Percentiles rank a stretch among this genome's conserved stretches.
phyloP scores from a whole-genome alignment of 2,329 filamentous ascomycete genomes.

The Aspergillus texensis region DNA sequence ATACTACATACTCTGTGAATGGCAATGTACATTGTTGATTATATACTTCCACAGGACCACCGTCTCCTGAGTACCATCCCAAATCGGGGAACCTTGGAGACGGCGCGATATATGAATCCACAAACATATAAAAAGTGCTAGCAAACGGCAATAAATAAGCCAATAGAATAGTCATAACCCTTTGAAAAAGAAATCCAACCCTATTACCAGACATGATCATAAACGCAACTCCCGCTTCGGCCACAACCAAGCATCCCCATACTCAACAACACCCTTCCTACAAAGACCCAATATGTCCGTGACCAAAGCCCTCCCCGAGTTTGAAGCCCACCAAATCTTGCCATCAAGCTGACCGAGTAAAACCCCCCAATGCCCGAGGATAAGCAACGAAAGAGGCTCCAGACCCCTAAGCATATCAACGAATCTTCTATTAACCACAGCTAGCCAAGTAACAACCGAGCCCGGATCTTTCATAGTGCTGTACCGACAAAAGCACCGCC shows the following conservation, averaged over 20 bases:
- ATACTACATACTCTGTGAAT: too few species aligned
- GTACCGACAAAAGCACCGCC: not conserved
- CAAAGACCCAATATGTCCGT: not conserved
- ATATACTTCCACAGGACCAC: too few species aligned
- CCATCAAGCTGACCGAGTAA: slow-evolving; percentile 25
- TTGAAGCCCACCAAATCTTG: slow-evolving; percentile 30
- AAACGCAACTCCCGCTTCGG: not conserved
- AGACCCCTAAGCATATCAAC: slow-evolving; percentile 20
- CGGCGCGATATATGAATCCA: not conserved
- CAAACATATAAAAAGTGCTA: not conserved
- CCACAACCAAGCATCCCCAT: not conserved
- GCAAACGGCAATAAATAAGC: not conserved
- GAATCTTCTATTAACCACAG: slow-evolving; percentile 25
- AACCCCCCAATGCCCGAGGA: slow-evolving; percentile 32
- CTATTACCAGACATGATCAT: not conserved
- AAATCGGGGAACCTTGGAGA: too few species aligned
- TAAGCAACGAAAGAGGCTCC: slow-evolving; percentile 26
- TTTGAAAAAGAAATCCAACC: too few species aligned
- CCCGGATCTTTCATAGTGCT: slow-evolving; percentile 21
- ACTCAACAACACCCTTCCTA: not conserved
- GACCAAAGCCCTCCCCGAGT: slow-evolving; percentile 25
- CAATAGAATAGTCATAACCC: not conserved
- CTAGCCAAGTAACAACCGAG: slow-evolving; percentile 32
- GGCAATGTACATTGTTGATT: too few species aligned
- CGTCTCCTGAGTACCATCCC: too few species aligned